These are phyloP conservation scores for Asclepias syriaca DNA, from an alignment of 257 asterid genomes.

Conservation along the genomic window DNA sequence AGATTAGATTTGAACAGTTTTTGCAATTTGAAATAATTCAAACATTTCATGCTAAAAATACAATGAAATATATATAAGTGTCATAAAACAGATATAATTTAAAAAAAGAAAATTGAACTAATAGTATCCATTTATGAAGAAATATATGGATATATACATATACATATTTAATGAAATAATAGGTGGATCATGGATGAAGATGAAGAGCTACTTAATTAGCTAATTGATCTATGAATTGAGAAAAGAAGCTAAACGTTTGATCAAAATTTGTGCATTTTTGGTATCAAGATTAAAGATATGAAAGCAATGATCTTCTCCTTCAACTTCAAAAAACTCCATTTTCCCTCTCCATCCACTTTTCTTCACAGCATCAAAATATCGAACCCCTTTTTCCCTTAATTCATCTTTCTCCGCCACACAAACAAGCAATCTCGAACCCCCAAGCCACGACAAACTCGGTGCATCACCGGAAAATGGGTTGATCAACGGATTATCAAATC, in stretches of 20 bases:
- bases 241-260: slow-evolving; percentile 32
- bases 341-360: slow-evolving; percentile 56
- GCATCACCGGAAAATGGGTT: slow-evolving; percentile 25
- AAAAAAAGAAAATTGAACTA: no score
- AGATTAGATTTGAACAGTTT: no score
- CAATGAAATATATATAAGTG: no score
- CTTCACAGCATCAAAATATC: slow-evolving; percentile 37
- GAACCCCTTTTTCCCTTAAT: slow-evolving; percentile 21
- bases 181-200: no score
- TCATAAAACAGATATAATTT: no score
- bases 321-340: slow-evolving; percentile 41
- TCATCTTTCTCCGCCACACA: slow-evolving; percentile 28
- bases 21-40: no score
- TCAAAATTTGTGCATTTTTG: slow-evolving; percentile 33
- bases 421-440: slow-evolving; percentile 21
- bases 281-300: slow-evolving; percentile 24
- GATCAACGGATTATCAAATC: slow-evolving; percentile 24
- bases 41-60: no score
- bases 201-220: no score
- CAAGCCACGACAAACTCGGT: slow-evolving; percentile 21
- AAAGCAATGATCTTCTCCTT: slow-evolving; percentile 48
- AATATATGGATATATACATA: no score
- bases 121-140: no score
- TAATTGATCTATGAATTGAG: slow-evolving; percentile 12
- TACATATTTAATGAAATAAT: no score